phyloP scores from a whole-genome alignment of 352 stramenopile species.

The Phytophthora citrophthora region DNA sequence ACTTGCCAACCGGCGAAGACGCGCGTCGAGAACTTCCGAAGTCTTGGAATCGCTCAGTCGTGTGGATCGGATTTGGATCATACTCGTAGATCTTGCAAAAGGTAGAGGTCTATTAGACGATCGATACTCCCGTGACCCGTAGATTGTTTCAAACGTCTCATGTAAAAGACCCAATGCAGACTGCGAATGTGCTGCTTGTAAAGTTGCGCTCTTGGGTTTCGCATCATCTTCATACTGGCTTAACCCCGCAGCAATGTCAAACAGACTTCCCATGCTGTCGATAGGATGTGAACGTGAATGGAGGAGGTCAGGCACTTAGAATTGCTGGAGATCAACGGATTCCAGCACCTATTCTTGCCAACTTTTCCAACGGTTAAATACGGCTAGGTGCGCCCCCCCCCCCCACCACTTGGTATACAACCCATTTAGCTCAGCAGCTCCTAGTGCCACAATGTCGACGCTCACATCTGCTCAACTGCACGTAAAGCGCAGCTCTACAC shows the following conservation, averaged over 20 bases:
- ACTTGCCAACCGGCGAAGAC: conserved; percentile 21
- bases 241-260: conserved; percentile 61
- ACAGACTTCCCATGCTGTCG: conserved; percentile 55
- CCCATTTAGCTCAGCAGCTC: conserved; percentile 1
- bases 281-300: conserved; percentile 1
- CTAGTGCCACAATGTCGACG: conserved; percentile 62
- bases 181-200: conserved; percentile 12
- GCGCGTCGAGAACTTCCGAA: conserved; percentile 18
- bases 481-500: conserved; percentile 81
- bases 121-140: conserved; percentile 27
- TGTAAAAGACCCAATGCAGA: conserved; percentile 53
- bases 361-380: conserved; percentile 19
- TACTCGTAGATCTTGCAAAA: conserved; percentile 20
- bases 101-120: conserved; percentile 8
- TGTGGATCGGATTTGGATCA: conserved; percentile 20
- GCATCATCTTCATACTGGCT: conserved; percentile 41
- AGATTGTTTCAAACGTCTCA: conserved; percentile 60
- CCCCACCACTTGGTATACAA: neutral
- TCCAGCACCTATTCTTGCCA: conserved; percentile 15
- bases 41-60: conserved; percentile 28
- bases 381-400: neutral
- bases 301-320: neutral
- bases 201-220: neutral
- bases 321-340: neutral
- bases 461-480: conserved; percentile 78